These are phyloP conservation scores for Pontederia crassipes DNA, from an alignment of 176 grass and related monocot species.

Conservation along the genomic window DNA sequence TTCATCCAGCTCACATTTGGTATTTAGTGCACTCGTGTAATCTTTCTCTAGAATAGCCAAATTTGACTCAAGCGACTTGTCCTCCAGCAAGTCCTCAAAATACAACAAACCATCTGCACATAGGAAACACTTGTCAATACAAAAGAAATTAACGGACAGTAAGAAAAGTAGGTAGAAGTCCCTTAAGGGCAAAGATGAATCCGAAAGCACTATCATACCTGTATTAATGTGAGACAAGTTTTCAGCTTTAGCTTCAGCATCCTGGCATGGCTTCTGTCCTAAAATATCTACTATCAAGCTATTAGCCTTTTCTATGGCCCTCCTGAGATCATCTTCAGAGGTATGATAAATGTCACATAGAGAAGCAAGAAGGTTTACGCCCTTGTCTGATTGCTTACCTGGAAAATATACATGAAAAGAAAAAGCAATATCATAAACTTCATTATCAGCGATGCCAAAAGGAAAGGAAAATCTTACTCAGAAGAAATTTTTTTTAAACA, in stretches of 20 bases:
- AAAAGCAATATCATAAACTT: not conserved
- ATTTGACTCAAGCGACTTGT: constrained; percentile 44
- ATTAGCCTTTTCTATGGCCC: constrained; percentile 50
- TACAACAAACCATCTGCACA: constrained; percentile 63
- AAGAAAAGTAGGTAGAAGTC: constrained; percentile 19
- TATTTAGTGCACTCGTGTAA: constrained; percentile 28
- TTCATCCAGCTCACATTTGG: constrained; percentile 55
- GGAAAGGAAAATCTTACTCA: not conserved
- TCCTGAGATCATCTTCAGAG: constrained; percentile 63
- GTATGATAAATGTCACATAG: constrained; percentile 85
- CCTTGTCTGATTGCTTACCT: constrained; percentile 78
- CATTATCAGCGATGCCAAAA: too few species aligned
- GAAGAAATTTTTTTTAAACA: not conserved
- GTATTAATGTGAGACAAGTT: constrained; percentile 65
- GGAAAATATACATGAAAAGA: constrained; percentile 22
- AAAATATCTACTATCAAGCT: constrained; percentile 55
- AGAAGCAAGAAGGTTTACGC: constrained; percentile 61
- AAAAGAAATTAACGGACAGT: constrained; percentile 8
- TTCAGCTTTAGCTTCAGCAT: constrained; percentile 46
- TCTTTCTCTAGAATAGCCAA: constrained; percentile 56
- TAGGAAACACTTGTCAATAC: not conserved
- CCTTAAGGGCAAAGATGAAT: constrained; percentile 7
- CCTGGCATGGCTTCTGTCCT: constrained; percentile 41
- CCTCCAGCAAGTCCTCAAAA: constrained; percentile 65
- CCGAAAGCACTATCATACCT: constrained; percentile 26